A percentile compares a stretch with the other conserved stretches of the same genome.
Evolutionary conservation across 129 eudicot genomes (phyloP).

Genomic region (Gnaphalium uliginosum): DNA sequence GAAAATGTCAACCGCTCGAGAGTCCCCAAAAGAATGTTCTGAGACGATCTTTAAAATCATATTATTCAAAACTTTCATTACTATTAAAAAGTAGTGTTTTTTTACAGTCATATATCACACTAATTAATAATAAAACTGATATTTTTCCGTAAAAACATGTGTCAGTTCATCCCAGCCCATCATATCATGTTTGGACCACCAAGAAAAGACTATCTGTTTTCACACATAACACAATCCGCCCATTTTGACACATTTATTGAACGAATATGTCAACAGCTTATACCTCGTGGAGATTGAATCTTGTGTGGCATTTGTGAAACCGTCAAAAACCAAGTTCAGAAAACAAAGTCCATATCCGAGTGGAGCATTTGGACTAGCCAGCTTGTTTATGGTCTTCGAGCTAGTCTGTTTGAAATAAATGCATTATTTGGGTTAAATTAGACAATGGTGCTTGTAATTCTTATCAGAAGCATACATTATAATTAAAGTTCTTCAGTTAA

Average conservation of each 20-base stretch:
- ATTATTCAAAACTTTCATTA: too few relatives aligned
- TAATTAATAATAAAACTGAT: too few relatives aligned
- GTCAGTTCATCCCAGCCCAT: not conserved
- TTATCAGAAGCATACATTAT: not conserved
- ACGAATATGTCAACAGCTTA: too few relatives aligned
- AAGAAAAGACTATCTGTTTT: not conserved
- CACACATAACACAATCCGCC: not conserved
- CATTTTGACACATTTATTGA: not conserved
- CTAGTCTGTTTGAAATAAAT: conserved; percentile 61
- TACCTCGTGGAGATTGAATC: conserved; percentile 93
- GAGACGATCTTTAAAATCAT: too few relatives aligned
- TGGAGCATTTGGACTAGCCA: conserved; percentile 93
- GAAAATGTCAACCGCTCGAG: too few relatives aligned
- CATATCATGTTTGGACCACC: not conserved
- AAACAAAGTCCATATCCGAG: conserved; percentile 95
- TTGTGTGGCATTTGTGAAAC: conserved; percentile 98
- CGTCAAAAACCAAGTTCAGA: conserved; percentile 94
- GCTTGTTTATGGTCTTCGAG: conserved; percentile 94
- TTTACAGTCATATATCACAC: too few relatives aligned
- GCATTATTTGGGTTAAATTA: not conserved
- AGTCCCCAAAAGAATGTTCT: too few relatives aligned
- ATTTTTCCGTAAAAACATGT: too few relatives aligned
- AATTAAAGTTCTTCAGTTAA: not conserved
- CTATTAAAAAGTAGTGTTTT: too few relatives aligned
- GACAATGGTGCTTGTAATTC: not conserved